Percentiles rank a stretch among this genome's conserved stretches.
Conservation (phyloP, 2,329 filamentous ascomycete genomes). For the Beauveria scarabaeidicola region DNA sequence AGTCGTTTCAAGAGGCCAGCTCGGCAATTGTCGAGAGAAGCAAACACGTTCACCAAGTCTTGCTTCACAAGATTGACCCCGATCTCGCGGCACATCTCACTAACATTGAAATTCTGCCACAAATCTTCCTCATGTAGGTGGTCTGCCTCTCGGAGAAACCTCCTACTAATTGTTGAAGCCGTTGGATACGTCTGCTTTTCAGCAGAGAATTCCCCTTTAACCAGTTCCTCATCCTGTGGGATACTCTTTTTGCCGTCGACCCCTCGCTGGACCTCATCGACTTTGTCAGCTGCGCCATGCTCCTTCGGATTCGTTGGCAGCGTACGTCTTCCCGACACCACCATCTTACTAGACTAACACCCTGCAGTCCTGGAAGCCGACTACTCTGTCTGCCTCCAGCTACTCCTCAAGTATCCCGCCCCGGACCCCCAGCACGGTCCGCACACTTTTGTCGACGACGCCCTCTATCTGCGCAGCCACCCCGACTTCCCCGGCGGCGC, state of each 20-base stretch:
- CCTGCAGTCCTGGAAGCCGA: constrained; percentile 69
- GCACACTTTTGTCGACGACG: constrained; percentile 78
- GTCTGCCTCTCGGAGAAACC: not conserved
- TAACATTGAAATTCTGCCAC: constrained; percentile 81
- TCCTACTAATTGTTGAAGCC: constrained; percentile 37
- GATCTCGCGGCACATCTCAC: constrained; percentile 73
- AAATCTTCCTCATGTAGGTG: constrained; percentile 85
- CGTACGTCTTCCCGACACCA: constrained; percentile 41
- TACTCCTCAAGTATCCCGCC: constrained; percentile 75
- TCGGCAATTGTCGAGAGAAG: constrained; percentile 72
- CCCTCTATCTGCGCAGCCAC: constrained; percentile 62
- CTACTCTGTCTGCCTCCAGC: constrained; percentile 74
- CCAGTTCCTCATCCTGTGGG: constrained; percentile 79
- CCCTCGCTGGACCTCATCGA: constrained; percentile 73
- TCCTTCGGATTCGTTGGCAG: constrained; percentile 85
- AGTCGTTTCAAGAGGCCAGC: constrained; percentile 27
- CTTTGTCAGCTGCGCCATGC: constrained; percentile 87
- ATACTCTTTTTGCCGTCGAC: constrained; percentile 81
- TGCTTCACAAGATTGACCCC: constrained; percentile 71
- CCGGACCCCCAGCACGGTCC: constrained; percentile 56
- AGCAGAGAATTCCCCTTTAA: constrained; percentile 89
- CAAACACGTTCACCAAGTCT: constrained; percentile 75
- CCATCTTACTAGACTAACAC: constrained; percentile 17
- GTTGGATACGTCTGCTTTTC: constrained; percentile 90
- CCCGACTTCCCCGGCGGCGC: constrained; percentile 53